Conservation (phyloP, 805 yeast species). For the Candida germanica region DNA sequence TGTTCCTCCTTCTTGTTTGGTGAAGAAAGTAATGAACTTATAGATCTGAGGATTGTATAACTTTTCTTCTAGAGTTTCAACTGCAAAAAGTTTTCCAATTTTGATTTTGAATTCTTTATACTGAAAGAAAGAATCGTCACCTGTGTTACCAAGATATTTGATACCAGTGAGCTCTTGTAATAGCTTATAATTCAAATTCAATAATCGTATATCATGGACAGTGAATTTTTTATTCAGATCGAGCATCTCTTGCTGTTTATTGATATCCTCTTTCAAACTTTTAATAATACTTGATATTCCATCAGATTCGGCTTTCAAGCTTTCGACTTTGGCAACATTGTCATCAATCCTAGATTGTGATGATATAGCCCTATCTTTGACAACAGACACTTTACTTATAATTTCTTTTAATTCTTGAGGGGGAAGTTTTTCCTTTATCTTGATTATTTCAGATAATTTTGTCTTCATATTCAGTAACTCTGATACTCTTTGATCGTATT, state of each 20-base stretch:
- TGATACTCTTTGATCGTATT: conserved; percentile 5
- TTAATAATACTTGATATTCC: not conserved
- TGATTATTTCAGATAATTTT: conserved; percentile 12
- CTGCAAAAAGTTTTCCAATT: conserved; percentile 3
- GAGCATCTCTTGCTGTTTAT: conserved; percentile 6
- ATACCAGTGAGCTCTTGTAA: conserved; percentile 26
- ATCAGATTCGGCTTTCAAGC: not conserved
- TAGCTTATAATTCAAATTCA: conserved; percentile 21
- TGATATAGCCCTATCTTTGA: conserved; percentile 7
- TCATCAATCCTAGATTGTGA: conserved; percentile 11
- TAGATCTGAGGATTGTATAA: conserved; percentile 14
- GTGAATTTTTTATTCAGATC: conserved; percentile 18
- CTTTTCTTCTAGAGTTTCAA: conserved; percentile 2
- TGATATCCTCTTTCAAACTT: conserved; percentile 9
- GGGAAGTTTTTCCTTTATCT: conserved; percentile 10
- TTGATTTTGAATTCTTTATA: conserved; percentile 12
- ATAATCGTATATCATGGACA: conserved; percentile 17
- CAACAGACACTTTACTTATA: conserved; percentile 10
- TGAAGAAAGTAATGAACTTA: conserved; percentile 2
- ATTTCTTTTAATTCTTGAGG: conserved; percentile 9
- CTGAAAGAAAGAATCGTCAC: conserved; percentile 1
- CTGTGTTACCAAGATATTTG: conserved; percentile 9
- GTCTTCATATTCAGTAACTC: conserved; percentile 12
- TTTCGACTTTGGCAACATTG: conserved; percentile 3
- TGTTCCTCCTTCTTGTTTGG: not conserved